phyloP scores from a whole-genome alignment of 1,284 basidiomycete species.

The Fomes fomentarius region DNA sequence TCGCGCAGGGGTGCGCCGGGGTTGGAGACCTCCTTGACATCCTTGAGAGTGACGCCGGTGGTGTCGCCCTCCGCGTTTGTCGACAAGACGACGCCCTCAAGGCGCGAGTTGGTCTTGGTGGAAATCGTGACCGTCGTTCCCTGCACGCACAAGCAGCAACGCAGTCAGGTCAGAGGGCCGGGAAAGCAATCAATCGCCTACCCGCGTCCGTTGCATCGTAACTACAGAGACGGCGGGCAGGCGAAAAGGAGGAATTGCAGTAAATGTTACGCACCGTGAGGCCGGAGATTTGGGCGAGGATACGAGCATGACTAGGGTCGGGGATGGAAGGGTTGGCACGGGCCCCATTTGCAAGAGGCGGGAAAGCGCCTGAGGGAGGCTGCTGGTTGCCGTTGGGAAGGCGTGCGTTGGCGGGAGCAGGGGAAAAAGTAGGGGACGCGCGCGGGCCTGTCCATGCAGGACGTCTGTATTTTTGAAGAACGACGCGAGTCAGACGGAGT shows the following conservation, averaged over 20 bases:
- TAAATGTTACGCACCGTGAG: conserved; percentile 56
- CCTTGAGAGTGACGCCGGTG: conserved; percentile 71
- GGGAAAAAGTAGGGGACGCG: conserved; percentile 68
- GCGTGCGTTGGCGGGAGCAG: conserved; percentile 50
- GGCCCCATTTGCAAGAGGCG: conserved; percentile 54
- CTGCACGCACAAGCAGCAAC: conserved; percentile 36
- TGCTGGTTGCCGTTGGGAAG: conserved; percentile 46
- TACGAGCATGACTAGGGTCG: conserved; percentile 49
- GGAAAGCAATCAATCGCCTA: conserved; percentile 8
- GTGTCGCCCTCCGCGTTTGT: conserved; percentile 69
- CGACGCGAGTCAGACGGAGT: conserved; percentile 9
- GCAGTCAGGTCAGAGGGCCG: conserved; percentile 3
- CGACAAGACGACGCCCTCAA: conserved; percentile 69
- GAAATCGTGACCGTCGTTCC: conserved; percentile 73
- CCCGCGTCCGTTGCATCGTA: conserved; percentile 15
- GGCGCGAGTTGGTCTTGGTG: conserved; percentile 69
- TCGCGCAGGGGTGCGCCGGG: conserved; percentile 72
- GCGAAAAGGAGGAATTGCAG: not conserved
- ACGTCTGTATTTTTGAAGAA: conserved; percentile 47
- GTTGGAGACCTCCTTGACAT: conserved; percentile 68
- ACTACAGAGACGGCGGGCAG: not conserved
- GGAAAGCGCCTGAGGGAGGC: conserved; percentile 46
- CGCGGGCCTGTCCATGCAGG: conserved; percentile 67
- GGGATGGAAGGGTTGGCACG: conserved; percentile 38
- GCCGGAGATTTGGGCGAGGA: conserved; percentile 63